phyloP scores from a whole-genome alignment of 2,329 filamentous ascomycete species.

The Verticillium zaregamsianum region DNA sequence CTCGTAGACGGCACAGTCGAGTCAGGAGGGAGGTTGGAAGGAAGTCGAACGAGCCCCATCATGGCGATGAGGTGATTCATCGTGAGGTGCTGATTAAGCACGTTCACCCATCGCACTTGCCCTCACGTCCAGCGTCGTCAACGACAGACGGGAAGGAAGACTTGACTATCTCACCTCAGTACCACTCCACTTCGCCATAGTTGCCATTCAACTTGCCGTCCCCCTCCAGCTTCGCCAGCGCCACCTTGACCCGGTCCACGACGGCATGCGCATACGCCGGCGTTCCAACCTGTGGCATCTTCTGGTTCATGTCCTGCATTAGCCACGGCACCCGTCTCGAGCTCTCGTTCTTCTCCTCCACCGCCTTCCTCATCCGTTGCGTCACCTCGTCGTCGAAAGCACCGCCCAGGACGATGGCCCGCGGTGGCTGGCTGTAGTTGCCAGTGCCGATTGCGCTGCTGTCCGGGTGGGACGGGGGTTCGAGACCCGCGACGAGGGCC shows the following conservation, averaged over 20 bases:
- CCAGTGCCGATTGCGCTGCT: slow-evolving; percentile 12
- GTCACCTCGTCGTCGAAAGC: slow-evolving; percentile 7
- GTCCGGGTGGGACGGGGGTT: slow-evolving; percentile 9
- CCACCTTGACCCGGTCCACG: slow-evolving; percentile 18
- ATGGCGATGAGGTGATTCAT: neutral
- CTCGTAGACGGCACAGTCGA: no score
- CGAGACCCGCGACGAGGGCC: slow-evolving; percentile 5
- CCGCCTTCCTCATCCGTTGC: neutral
- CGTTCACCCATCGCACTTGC: neutral
- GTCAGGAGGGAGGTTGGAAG: neutral
- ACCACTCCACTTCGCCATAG: slow-evolving; percentile 13
- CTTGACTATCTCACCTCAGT: neutral
- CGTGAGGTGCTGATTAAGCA: neutral
- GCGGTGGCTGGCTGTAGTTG: slow-evolving; percentile 6
- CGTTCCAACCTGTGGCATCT: slow-evolving; percentile 16
- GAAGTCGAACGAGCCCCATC: neutral
- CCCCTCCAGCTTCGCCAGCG: slow-evolving; percentile 12
- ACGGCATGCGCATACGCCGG: slow-evolving; percentile 21
- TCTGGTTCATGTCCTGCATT: slow-evolving; percentile 15
- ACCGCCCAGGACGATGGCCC: slow-evolving; percentile 9
- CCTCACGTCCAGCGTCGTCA: no score
- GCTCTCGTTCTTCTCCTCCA: slow-evolving; percentile 1
- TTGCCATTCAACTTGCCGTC: slow-evolving; percentile 17
- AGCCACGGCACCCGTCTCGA: slow-evolving; percentile 16
- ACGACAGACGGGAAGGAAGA: no score